Percentiles rank a stretch among this genome's conserved stretches.
These are phyloP conservation scores for Cystofilobasidium capitatum DNA, from an alignment of 768 basidiomycete genomes.

Conservation along the genomic window DNA sequence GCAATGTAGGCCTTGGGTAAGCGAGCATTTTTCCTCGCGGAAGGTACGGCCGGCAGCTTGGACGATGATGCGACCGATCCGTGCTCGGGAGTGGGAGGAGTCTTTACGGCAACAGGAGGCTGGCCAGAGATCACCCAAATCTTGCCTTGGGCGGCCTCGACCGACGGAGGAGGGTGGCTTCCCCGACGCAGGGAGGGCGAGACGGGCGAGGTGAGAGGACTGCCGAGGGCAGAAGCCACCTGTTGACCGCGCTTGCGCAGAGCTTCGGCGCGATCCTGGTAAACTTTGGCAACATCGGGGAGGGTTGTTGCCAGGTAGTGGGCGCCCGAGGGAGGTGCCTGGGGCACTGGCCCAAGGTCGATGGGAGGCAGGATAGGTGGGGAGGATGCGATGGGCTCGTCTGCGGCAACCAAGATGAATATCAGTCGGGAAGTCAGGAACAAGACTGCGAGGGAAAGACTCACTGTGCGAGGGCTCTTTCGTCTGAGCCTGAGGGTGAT, in stretches of 20 bases:
- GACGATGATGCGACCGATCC: neutral
- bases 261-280: conserved; percentile 17
- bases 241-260: conserved; percentile 16
- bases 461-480: neutral
- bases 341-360: neutral
- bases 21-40: neutral
- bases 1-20: neutral
- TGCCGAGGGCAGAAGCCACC: conserved; percentile 6
- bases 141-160: neutral
- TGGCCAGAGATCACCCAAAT: conserved; percentile 20
- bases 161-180: neutral
- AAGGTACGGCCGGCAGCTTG: neutral
- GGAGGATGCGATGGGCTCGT: neutral
- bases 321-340: neutral
- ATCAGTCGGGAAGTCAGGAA: no score
- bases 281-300: conserved; percentile 19
- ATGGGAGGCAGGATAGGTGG: neutral
- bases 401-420: no score
- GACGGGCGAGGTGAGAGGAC: conserved; percentile 7
- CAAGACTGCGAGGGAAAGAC: no score
- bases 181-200: neutral
- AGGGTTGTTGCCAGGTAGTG: neutral
- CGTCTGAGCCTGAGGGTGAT: neutral
- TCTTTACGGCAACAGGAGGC: neutral
- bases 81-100: neutral